A percentile compares a stretch with the other conserved stretches of the same genome.
These are phyloP conservation scores for Sporobolus alterniflorus DNA, from an alignment of 202 grass and related monocot species.

Conservation along the genomic window DNA sequence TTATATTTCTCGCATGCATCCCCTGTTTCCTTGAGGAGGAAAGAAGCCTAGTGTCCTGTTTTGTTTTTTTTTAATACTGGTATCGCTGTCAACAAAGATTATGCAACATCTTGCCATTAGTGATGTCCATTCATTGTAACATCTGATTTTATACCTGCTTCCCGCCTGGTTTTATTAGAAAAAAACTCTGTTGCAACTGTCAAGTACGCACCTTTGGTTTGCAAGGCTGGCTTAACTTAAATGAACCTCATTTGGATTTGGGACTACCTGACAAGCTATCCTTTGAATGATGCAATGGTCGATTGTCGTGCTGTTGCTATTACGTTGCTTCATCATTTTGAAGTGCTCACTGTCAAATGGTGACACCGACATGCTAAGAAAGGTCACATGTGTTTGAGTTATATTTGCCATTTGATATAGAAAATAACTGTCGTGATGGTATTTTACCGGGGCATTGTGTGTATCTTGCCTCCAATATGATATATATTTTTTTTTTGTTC, in stretches of 20 bases:
- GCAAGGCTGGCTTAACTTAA: conserved; percentile 2
- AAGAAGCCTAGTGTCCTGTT: too few relatives aligned
- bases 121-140: conserved; percentile 7
- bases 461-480: not conserved
- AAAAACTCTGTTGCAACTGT: too few relatives aligned
- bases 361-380: not conserved
- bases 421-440: not conserved
- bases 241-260: not conserved
- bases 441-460: too few relatives aligned
- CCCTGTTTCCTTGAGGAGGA: too few relatives aligned
- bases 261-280: not conserved
- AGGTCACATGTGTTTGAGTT: not conserved
- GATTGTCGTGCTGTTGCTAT: not conserved
- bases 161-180: not conserved
- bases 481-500: not conserved
- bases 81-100: not conserved
- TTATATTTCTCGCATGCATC: too few relatives aligned
- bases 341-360: not conserved
- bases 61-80: not conserved
- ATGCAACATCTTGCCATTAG: not conserved
- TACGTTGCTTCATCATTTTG: not conserved
- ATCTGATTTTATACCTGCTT: not conserved
- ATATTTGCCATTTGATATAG: not conserved
- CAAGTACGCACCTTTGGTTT: not conserved
- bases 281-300: not conserved